Evolutionary conservation across 148 eudicot species (phyloP).

Genomic region (Camellia sinensis): DNA sequence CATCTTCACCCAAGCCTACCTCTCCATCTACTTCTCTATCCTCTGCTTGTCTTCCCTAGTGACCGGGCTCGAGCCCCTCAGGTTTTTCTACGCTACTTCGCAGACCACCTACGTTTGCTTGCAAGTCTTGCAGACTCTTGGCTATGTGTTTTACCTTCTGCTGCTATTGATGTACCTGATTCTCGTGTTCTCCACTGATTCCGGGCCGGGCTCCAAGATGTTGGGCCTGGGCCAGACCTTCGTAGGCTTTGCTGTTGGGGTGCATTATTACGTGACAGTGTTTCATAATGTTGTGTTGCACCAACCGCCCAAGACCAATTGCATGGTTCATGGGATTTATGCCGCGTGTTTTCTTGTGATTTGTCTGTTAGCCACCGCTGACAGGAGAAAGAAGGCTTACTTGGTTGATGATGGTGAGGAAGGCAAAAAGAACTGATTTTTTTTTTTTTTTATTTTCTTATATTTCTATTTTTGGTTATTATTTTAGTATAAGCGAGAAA

Average conservation of each 20-base stretch:
- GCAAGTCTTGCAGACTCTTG: conserved; percentile 76
- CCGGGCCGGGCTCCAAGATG: conserved; percentile 53
- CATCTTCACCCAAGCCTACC: conserved; percentile 75
- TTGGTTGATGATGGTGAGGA: conserved; percentile 68
- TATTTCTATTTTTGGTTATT: not conserved
- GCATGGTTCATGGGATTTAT: conserved; percentile 82
- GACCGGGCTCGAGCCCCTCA: conserved; percentile 80
- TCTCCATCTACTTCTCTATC: conserved; percentile 73
- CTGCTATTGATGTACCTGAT: conserved; percentile 66
- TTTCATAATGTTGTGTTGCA: conserved; percentile 74
- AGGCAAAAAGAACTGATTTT: conserved; percentile 58
- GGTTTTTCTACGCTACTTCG: conserved; percentile 82
- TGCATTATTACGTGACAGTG: conserved; percentile 87
- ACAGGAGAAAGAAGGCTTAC: conserved; percentile 84
- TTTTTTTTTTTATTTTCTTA: not conserved
- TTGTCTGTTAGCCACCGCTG: conserved; percentile 64
- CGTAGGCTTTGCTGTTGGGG: conserved; percentile 87
- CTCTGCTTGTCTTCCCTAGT: conserved; percentile 57
- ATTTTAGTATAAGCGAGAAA: conserved; percentile 4
- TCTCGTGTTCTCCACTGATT: conserved; percentile 69
- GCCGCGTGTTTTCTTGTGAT: conserved; percentile 86
- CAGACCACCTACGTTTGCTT: conserved; percentile 63
- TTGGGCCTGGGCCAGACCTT: conserved; percentile 75
- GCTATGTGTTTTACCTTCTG: conserved; percentile 64
- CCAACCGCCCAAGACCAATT: conserved; percentile 78